Evolutionary conservation across 208 protist genomes (phyloP).

Genomic region (Leishmania turanica): DNA sequence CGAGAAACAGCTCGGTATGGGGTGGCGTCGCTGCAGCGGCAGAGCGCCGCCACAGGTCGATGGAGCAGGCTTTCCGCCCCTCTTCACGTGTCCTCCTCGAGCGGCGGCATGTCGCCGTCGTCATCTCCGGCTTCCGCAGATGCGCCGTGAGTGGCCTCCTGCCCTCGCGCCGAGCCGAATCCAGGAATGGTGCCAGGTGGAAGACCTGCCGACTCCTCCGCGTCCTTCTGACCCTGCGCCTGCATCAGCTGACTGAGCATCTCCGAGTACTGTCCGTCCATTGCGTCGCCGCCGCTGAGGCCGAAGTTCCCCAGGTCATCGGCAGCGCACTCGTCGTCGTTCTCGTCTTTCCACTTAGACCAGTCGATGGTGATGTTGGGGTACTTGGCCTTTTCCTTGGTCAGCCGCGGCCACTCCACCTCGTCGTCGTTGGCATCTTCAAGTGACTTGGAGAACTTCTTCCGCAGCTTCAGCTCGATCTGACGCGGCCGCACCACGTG

Average conservation of each 20-base stretch:
- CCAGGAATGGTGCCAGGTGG: constrained; percentile 21
- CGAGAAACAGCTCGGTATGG: neutral
- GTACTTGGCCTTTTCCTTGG: constrained; percentile 61
- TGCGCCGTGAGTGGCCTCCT: constrained; percentile 1
- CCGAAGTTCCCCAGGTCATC: constrained; percentile 41
- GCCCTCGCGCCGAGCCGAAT: constrained; percentile 34
- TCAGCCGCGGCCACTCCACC: constrained; percentile 79
- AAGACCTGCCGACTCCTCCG: constrained; percentile 28
- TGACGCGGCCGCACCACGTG: constrained; percentile 74
- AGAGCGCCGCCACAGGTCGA: neutral
- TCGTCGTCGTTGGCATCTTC: constrained; percentile 51
- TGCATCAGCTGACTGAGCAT: constrained; percentile 58
- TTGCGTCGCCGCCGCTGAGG: constrained; percentile 24
- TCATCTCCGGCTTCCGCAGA: constrained; percentile 21
- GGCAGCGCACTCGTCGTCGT: constrained; percentile 49
- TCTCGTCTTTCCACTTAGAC: constrained; percentile 80
- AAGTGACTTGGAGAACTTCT: constrained; percentile 30
- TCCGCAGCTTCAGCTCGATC: constrained; percentile 82
- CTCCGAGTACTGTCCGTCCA: constrained; percentile 30
- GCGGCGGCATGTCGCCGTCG: constrained; percentile 57
- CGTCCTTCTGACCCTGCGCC: constrained; percentile 33
- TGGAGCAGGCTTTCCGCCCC: neutral
- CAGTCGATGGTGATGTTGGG: constrained; percentile 86
- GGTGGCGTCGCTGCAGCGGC: neutral
- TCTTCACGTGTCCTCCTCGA: constrained; percentile 35